Evolutionary conservation across 805 yeast genomes (phyloP).

Genomic region (Saccharomycopsis selenospora): DNA sequence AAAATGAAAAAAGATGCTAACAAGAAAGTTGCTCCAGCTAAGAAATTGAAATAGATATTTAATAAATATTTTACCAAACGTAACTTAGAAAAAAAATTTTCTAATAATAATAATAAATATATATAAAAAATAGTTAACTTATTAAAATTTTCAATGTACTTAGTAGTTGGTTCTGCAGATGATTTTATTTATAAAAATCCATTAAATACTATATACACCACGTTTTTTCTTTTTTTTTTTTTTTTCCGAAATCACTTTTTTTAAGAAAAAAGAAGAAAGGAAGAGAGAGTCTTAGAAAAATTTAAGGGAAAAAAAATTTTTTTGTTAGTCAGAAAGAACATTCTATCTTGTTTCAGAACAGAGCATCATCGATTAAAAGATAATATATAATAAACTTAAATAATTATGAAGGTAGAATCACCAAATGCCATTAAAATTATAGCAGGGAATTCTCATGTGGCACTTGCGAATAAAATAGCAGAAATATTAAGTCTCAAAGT

Average conservation of each 20-base stretch:
- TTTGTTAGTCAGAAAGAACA: no score
- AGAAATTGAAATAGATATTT: background rate
- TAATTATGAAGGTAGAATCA: slow-evolving; percentile 7
- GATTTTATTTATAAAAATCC: background rate
- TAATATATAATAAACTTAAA: background rate
- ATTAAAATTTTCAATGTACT: background rate
- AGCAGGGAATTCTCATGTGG: slow-evolving; percentile 48
- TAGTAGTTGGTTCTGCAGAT: background rate
- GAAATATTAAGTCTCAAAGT: slow-evolving; percentile 54
- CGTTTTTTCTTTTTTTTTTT: background rate
- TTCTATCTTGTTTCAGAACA: background rate
- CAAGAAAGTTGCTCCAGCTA: slow-evolving; percentile 30
- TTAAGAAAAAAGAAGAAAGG: background rate
- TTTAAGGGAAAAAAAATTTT: background rate
- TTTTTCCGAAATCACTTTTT: background rate
- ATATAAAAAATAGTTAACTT: background rate
- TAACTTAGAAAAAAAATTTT: no score
- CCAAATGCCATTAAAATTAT: slow-evolving; percentile 19
- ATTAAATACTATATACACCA: background rate
- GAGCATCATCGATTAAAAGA: background rate
- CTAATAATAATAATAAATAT: background rate
- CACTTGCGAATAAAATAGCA: slow-evolving; percentile 67
- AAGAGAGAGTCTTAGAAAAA: background rate
- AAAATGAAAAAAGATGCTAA: slow-evolving; percentile 53
- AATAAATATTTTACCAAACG: background rate